Evolutionary conservation across 306 rosid species (phyloP).

Genomic region (Senna siamea): DNA sequence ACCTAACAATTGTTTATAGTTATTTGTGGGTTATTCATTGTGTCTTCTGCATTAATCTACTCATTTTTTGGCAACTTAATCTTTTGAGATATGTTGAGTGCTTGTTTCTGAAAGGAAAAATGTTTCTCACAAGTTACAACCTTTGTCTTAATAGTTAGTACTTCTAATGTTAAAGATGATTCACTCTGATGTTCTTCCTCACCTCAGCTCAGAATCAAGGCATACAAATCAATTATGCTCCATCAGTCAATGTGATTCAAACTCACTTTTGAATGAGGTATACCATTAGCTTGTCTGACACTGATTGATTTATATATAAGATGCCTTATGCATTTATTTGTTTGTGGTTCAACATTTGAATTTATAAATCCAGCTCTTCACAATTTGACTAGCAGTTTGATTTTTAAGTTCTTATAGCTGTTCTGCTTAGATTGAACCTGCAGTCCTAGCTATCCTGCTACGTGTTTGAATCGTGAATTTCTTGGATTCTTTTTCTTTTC

Average conservation of each 20-base stretch:
- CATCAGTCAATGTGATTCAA: conserved; percentile 87
- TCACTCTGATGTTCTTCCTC: conserved; percentile 44
- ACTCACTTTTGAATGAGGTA: conserved; percentile 95
- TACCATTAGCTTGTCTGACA: conserved; percentile 29
- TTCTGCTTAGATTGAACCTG: conserved; percentile 26
- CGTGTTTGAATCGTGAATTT: conserved; percentile 23
- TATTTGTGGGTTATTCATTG: conserved; percentile 24
- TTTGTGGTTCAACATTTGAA: conserved; percentile 25
- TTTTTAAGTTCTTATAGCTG: neutral
- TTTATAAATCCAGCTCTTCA: conserved; percentile 23
- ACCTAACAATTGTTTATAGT: conserved; percentile 16
- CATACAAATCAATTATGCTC: conserved; percentile 94
- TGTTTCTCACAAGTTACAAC: conserved; percentile 1
- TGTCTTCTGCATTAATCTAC: conserved; percentile 9
- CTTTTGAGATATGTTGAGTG: conserved; percentile 14
- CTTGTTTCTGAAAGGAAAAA: conserved; percentile 23
- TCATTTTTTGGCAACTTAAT: conserved; percentile 8
- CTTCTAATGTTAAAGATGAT: conserved; percentile 37
- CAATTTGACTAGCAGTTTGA: conserved; percentile 24
- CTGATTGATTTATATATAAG: conserved; percentile 14
- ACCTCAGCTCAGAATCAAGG: conserved; percentile 84
- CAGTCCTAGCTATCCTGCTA: conserved; percentile 24
- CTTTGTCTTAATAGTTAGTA: conserved; percentile 38
- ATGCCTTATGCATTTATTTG: conserved; percentile 25
- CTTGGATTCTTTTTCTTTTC: conserved; percentile 32